These are phyloP conservation scores for Kurtzmaniella fragi DNA, from an alignment of 805 yeast genomes.

Conservation along the genomic window DNA sequence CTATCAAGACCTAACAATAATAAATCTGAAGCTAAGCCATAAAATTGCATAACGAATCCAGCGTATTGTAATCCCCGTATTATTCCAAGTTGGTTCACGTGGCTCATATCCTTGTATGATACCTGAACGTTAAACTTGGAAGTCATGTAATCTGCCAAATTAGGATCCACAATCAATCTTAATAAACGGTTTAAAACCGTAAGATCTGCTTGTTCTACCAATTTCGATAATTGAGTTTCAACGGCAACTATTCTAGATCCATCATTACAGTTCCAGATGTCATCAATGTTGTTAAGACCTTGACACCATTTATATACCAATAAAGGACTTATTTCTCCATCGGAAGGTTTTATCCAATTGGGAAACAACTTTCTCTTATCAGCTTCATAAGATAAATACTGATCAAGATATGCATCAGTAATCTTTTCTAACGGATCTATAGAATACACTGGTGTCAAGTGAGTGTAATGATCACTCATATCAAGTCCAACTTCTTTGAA, in stretches of 20 bases:
- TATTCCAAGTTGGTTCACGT: conserved; percentile 83
- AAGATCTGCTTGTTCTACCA: conserved; percentile 84
- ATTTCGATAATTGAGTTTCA: conserved; percentile 64
- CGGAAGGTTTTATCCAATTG: conserved; percentile 94
- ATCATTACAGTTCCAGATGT: conserved; percentile 71
- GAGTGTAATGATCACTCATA: conserved; percentile 87
- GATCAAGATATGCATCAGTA: conserved; percentile 94
- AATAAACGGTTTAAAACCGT: conserved; percentile 79
- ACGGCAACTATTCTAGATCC: conserved; percentile 82
- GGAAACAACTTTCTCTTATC: conserved; percentile 86
- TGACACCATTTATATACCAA: conserved; percentile 92
- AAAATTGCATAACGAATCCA: conserved; percentile 83
- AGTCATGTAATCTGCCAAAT: conserved; percentile 90
- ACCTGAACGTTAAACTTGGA: conserved; percentile 82
- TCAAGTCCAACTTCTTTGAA: conserved; percentile 85
- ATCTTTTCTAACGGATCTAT: conserved; percentile 92
- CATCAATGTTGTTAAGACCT: conserved; percentile 69
- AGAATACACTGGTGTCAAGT: conserved; percentile 78
- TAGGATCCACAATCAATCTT: conserved; percentile 78
- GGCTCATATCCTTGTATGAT: conserved; percentile 92
- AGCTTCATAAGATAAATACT: conserved; percentile 93
- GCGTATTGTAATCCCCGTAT: conserved; percentile 88
- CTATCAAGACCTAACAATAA: conserved; percentile 80
- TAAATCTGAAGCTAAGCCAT: conserved; percentile 81
- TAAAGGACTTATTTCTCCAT: conserved; percentile 87